Evolutionary conservation across 2,329 filamentous ascomycete species (phyloP).

Genomic region (Pseudogymnoascus sp.): DNA sequence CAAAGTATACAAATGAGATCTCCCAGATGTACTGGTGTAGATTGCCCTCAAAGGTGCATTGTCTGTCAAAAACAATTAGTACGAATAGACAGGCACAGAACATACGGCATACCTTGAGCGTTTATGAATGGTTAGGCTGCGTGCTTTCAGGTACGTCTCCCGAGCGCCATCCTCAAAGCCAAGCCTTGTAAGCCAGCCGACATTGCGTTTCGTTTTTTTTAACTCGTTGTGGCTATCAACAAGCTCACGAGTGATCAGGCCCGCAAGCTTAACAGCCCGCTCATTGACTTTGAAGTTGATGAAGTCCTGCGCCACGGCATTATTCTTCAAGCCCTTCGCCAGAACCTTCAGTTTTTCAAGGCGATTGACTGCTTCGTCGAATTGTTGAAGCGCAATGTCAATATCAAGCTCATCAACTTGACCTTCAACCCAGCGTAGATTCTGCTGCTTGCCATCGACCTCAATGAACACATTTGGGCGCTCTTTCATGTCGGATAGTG

Average conservation of each 20-base stretch:
- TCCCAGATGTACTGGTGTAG: slow-evolving; percentile 92
- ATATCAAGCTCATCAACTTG: slow-evolving; percentile 97
- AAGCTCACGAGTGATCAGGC: slow-evolving; percentile 69
- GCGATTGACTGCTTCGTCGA: slow-evolving; percentile 74
- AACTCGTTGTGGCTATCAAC: slow-evolving; percentile 71
- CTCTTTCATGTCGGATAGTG: slow-evolving; percentile 71
- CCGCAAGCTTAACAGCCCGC: slow-evolving; percentile 69
- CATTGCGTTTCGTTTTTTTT: slow-evolving; percentile 71
- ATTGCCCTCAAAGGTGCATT: slow-evolving; percentile 93
- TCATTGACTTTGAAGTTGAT: slow-evolving; percentile 89
- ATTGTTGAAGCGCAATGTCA: slow-evolving; percentile 83
- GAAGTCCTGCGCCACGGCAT: slow-evolving; percentile 81
- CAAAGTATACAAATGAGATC: slow-evolving; percentile 92
- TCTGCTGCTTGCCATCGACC: slow-evolving; percentile 93
- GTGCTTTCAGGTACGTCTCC: slow-evolving; percentile 76
- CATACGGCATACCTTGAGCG: slow-evolving; percentile 63
- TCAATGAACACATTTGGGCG: slow-evolving; percentile 73
- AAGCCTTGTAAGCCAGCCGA: slow-evolving; percentile 76
- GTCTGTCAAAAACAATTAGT: slow-evolving; percentile 46
- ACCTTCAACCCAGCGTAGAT: slow-evolving; percentile 88
- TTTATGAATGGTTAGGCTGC: slow-evolving; percentile 71
- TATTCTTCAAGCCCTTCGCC: slow-evolving; percentile 74
- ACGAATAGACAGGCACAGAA: slow-evolving; percentile 18
- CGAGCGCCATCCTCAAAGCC: slow-evolving; percentile 87
- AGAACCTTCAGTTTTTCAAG: slow-evolving; percentile 81